Base-by-base conservation (phyloP, 2,329 filamentous ascomycete species). In the Alternaria gaisen region DNA sequence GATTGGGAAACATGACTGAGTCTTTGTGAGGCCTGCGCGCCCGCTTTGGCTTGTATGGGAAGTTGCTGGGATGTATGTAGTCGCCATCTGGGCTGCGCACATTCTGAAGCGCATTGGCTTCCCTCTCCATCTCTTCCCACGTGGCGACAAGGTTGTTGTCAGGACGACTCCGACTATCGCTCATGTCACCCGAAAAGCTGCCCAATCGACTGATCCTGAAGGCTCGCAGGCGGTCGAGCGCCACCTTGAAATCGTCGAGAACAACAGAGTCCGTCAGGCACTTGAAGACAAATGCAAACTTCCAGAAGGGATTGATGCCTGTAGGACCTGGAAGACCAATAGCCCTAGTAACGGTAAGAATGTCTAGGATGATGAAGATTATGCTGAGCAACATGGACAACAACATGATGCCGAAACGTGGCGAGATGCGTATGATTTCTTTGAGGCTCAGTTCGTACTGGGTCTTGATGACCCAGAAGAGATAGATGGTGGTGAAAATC, bases 261-360 rank as follows among this genome's bases (percentile, higher is more conserved):
- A 90, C 84, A 53, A 90, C 86, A 0, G 85, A 87, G 70, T 90
- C 88, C 20, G 87, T 89, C 47, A 90, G 81, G 62, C 88, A 90
- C 76, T 90, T 90, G 81, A 89, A 89, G 22, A 89, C 84, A 46
- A 88, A 86, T 0, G 85, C 83, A 11, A 88, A 71, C 82, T 86
- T 88, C 87, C 87, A 90, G 72, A 88, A 90, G 0, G 87, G 87
- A 68, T 90, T 88, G 67, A 90, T 85, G n/a, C 86, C 86, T 8
- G 84, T 84, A 0, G 80, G 77, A 5, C 71, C 70, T 4, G 66
- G 48, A 5, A 74, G 67, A 18, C 69, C 70, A 24, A 88, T 80
- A 0, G 80, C 83, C 4, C 79, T 77, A 0, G 87, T 86, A 0
- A 90, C 88, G 10, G 86, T 85, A 16, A 86, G 80, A 12, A 89